Evolutionary conservation across 2,329 filamentous ascomycete genomes (phyloP).

Genomic region (Claviceps sp.): DNA sequence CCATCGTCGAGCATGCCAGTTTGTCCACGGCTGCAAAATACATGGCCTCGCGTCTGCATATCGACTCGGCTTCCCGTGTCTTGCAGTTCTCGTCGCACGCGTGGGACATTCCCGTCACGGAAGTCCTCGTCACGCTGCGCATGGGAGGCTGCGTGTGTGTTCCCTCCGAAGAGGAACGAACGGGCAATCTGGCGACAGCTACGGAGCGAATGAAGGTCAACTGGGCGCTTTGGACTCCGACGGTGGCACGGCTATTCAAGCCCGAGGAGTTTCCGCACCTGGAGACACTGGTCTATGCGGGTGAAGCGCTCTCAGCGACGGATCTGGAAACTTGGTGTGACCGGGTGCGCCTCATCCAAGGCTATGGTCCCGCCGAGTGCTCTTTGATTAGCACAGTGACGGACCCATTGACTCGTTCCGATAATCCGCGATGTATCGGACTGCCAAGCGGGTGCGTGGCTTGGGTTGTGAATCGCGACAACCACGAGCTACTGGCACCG

Average conservation of each 20-base stretch:
- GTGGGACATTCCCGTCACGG: not conserved
- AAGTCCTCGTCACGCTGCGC: conserved; percentile 9
- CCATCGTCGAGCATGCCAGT: conserved; percentile 10
- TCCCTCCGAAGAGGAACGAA: conserved; percentile 9
- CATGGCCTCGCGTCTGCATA: not conserved
- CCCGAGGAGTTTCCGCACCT: not conserved
- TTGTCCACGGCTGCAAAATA: conserved; percentile 2
- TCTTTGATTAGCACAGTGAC: conserved; percentile 8
- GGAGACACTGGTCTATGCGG: not conserved
- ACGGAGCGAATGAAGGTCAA: not conserved
- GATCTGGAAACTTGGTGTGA: not conserved
- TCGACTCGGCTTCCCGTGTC: not conserved
- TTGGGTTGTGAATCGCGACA: conserved; percentile 7
- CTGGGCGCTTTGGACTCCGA: not conserved
- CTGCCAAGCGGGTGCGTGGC: conserved; percentile 8
- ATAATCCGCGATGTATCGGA: conserved; percentile 9
- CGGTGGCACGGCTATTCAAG: not conserved
- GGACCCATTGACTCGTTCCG: conserved; percentile 2
- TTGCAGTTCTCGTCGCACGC: conserved; percentile 8
- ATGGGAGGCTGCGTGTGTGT: conserved; percentile 10
- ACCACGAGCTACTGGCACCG: conserved; percentile 6
- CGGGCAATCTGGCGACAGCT: conserved; percentile 6
- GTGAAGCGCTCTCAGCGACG: not conserved
- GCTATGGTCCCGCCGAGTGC: conserved; percentile 13
- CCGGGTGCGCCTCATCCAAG: not conserved